These are phyloP conservation scores for Murraya koenigii DNA, from an alignment of 345 rosid species.

Conservation along the genomic window DNA sequence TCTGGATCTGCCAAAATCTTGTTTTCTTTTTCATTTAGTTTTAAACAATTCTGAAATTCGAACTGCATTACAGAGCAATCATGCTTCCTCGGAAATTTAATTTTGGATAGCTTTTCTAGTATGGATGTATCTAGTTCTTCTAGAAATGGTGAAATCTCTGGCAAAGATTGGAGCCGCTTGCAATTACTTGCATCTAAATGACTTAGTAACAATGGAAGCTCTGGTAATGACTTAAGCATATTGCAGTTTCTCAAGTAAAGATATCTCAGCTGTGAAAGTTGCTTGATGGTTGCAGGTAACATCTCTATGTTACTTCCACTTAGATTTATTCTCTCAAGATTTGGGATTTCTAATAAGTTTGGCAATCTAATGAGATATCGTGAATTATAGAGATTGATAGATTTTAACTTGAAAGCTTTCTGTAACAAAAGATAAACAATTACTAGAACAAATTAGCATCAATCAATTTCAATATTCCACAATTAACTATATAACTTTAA, in stretches of 20 bases:
- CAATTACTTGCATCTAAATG: background rate
- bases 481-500: background rate
- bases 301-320: background rate
- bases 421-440: background rate
- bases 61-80: no score
- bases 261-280: background rate
- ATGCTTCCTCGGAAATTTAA: no score
- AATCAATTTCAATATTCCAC: background rate
- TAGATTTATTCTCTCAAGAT: background rate
- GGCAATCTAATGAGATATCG: background rate
- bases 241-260: background rate
- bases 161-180: background rate
- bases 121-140: background rate
- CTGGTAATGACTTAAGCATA: conserved; percentile 4
- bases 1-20: background rate
- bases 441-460: no score
- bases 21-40: background rate
- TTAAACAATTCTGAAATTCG: background rate
- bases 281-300: background rate
- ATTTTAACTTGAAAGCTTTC: background rate
- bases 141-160: background rate
- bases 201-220: background rate
- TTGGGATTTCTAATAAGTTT: background rate
- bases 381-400: background rate
- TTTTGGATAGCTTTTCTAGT: background rate